phyloP scores from a whole-genome alignment of 306 rosid genomes.

The Lathyrus aphaca region DNA sequence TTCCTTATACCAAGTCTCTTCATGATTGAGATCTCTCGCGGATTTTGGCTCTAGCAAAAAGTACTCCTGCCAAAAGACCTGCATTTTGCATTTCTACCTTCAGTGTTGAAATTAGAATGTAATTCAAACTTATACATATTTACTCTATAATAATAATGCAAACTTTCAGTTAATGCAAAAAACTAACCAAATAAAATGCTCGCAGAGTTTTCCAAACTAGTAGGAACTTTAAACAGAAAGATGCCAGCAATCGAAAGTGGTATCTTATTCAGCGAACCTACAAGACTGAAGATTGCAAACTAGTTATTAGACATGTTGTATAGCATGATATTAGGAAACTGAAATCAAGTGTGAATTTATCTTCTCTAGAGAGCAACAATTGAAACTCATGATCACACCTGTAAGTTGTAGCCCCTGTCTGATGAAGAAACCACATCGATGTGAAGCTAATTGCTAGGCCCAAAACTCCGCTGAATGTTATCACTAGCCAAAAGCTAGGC shows the following conservation, averaged over 20 bases:
- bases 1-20: conserved; percentile 27
- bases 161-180: conserved; percentile 14
- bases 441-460: conserved; percentile 98
- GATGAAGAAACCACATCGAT: conserved; percentile 99
- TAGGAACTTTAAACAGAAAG: conserved; percentile 86
- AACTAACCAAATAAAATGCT: conserved; percentile 92
- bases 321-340: conserved; percentile 19
- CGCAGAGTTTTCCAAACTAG: conserved; percentile 87
- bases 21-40: conserved; percentile 67
- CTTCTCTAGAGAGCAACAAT: not conserved
- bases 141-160: not conserved
- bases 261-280: conserved; percentile 96
- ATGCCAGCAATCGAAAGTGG: conserved; percentile 95
- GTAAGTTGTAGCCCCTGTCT: conserved; percentile 97
- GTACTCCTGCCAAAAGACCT: conserved; percentile 96
- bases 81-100: conserved; percentile 39
- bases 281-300: conserved; percentile 70
- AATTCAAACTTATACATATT: conserved; percentile 20
- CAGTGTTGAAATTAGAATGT: conserved; percentile 29
- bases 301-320: conserved; percentile 37
- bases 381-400: conserved; percentile 54
- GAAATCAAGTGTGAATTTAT: not conserved
- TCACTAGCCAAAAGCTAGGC: conserved; percentile 90
- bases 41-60: conserved; percentile 95
- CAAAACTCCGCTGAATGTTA: conserved; percentile 86